phyloP scores from a whole-genome alignment of 2,329 filamentous ascomycete genomes.

The Colletotrichum ledebouriae region DNA sequence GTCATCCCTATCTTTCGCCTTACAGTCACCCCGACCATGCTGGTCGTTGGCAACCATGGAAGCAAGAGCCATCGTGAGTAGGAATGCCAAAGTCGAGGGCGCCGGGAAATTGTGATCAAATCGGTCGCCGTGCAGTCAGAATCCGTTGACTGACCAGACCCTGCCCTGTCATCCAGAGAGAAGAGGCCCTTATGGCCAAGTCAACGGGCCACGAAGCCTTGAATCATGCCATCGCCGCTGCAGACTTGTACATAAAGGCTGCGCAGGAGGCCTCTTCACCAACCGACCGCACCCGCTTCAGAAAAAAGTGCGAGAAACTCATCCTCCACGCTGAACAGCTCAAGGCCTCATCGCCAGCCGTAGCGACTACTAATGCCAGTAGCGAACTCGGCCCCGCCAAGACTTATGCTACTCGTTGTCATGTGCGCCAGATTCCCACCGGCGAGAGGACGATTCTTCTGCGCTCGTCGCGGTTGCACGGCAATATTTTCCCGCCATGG shows the following conservation, averaged over 20 bases:
- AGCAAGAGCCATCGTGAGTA: constrained; percentile 39
- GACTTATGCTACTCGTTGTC: constrained; percentile 21
- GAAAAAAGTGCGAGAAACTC: constrained; percentile 76
- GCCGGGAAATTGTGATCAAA: neutral
- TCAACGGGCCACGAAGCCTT: constrained; percentile 71
- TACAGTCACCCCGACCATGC: constrained; percentile 8
- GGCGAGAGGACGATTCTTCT: constrained; percentile 83
- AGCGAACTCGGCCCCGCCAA: neutral
- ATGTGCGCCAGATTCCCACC: constrained; percentile 72
- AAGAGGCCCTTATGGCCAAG: constrained; percentile 54
- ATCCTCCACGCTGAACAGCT: constrained; percentile 81
- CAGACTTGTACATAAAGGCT: constrained; percentile 86
- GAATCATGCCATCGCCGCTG: constrained; percentile 79
- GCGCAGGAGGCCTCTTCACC: constrained; percentile 71
- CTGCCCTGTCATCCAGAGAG: constrained; percentile 48
- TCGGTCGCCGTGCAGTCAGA: neutral
- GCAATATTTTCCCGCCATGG: constrained; percentile 89
- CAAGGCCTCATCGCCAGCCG: constrained; percentile 62
- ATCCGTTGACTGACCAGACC: constrained; percentile 5
- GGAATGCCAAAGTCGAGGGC: neutral
- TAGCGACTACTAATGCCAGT: constrained; percentile 46
- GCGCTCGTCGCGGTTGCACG: constrained; percentile 84
- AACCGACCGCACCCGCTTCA: constrained; percentile 76
- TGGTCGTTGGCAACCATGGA: constrained; percentile 28
- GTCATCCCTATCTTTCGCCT: neutral